Percentiles rank a stretch among this genome's conserved stretches.
Conservation (phyloP, 192 early-diverging fungal genomes). For the Backusella morwellensis region DNA sequence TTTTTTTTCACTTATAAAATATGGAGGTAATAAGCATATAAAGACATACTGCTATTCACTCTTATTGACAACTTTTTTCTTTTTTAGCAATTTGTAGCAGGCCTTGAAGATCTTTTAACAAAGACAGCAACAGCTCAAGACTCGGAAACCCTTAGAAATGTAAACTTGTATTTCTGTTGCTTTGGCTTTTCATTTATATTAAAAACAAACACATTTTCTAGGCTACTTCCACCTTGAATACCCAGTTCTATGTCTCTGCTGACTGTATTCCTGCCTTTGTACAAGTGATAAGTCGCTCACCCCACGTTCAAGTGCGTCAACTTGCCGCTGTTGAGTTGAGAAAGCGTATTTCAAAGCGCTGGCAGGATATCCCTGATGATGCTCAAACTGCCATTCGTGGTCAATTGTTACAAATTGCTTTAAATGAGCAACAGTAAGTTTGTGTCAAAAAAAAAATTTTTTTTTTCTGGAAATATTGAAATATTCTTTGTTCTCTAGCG, state of each 20-base stretch:
- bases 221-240: slow-evolving; percentile 73
- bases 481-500: slow-evolving; percentile 24
- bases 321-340: slow-evolving; percentile 87
- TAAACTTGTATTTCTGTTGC: slow-evolving; percentile 8
- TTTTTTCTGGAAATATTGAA: not conserved
- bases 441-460: not conserved
- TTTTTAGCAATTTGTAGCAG: slow-evolving; percentile 32
- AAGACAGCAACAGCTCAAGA: slow-evolving; percentile 35
- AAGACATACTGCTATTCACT: not conserved
- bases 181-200: not conserved
- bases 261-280: slow-evolving; percentile 82
- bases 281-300: slow-evolving; percentile 63
- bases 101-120: slow-evolving; percentile 35
- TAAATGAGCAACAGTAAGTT: slow-evolving; percentile 70
- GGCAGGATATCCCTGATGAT: slow-evolving; percentile 62
- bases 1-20: slow-evolving; percentile 3
- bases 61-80: not conserved
- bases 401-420: slow-evolving; percentile 66
- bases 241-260: slow-evolving; percentile 66
- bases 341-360: slow-evolving; percentile 77
- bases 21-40: not conserved
- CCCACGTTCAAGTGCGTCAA: slow-evolving; percentile 75
- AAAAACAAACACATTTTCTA: slow-evolving; percentile 13
- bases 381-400: slow-evolving; percentile 61
- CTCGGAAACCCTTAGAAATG: slow-evolving; percentile 38